Evolutionary conservation across 2,329 filamentous ascomycete genomes (phyloP).

Genomic region (Tolypocladium cylindrosporum): DNA sequence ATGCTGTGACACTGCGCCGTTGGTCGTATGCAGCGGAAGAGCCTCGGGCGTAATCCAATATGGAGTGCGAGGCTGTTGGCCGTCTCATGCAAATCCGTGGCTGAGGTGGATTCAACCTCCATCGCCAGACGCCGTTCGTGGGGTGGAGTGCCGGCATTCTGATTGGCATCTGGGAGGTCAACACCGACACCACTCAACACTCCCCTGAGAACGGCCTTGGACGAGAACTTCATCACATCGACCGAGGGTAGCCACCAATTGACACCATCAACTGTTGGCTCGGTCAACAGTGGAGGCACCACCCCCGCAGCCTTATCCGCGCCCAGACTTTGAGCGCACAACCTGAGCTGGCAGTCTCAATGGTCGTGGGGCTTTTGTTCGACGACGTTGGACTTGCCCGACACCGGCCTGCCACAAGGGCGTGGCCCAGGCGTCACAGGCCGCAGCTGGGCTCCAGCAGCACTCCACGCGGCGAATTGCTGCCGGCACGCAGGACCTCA

Average conservation of each 20-base stretch:
- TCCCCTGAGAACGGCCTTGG: not conserved
- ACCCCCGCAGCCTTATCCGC: conserved; percentile 37
- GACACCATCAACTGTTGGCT: no score
- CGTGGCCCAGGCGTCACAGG: conserved; percentile 12
- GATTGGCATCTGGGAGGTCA: not conserved
- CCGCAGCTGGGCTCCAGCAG: conserved; percentile 18
- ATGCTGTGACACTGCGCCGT: not conserved
- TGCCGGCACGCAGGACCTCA: conserved; percentile 35
- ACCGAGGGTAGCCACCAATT: no score
- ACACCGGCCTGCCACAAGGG: conserved; percentile 35
- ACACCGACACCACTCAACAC: not conserved
- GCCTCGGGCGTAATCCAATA: not conserved
- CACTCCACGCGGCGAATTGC: conserved; percentile 30
- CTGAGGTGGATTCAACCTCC: no score
- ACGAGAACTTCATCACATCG: not conserved
- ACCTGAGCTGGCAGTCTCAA: conserved; percentile 52
- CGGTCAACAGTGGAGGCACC: not conserved
- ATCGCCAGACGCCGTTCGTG: no score
- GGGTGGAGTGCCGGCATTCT: no score
- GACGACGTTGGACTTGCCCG: conserved; percentile 48
- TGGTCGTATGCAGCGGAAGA: not conserved
- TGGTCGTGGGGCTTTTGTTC: conserved; percentile 54
- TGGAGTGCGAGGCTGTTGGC: no score
- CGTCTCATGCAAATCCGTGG: no score
- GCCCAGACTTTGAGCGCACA: conserved; percentile 53